Conservation (phyloP, 2,329 filamentous ascomycete species). For the Aspergillus tamarii region DNA sequence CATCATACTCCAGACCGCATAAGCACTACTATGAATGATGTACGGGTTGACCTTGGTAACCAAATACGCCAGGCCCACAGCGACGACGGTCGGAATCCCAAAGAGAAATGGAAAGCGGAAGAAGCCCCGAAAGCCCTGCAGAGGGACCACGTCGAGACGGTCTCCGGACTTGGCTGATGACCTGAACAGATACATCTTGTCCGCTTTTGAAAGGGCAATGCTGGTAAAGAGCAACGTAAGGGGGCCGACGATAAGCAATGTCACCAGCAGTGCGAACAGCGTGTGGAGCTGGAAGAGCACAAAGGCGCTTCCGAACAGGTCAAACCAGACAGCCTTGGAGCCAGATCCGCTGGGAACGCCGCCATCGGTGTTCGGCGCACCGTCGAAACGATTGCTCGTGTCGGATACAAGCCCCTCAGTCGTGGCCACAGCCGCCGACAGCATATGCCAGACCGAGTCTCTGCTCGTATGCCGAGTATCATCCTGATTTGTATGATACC, state of each 20-base stretch:
- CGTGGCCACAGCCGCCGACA: slow-evolving; percentile 78
- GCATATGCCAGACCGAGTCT: slow-evolving; percentile 87
- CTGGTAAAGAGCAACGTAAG: slow-evolving; percentile 71
- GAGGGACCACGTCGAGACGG: slow-evolving; percentile 61
- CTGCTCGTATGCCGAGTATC: slow-evolving; percentile 72
- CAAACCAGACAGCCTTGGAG: slow-evolving; percentile 85
- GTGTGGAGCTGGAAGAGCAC: slow-evolving; percentile 78
- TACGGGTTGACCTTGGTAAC: slow-evolving; percentile 83
- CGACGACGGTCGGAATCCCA: slow-evolving; percentile 66
- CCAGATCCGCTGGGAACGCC: slow-evolving; percentile 69
- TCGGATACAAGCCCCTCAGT: slow-evolving; percentile 71
- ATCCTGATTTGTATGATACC: slow-evolving; percentile 92
- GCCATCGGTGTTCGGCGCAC: slow-evolving; percentile 58
- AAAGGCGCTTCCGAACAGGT: slow-evolving; percentile 80
- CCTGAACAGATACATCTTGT: slow-evolving; percentile 89
- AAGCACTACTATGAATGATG: slow-evolving; percentile 87
- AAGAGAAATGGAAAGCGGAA: slow-evolving; percentile 82
- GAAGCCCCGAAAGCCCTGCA: slow-evolving; percentile 80
- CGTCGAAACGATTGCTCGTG: slow-evolving; percentile 67
- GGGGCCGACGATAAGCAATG: slow-evolving; percentile 78
- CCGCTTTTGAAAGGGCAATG: slow-evolving; percentile 67
- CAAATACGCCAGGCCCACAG: slow-evolving; percentile 73
- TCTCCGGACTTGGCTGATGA: slow-evolving; percentile 65
- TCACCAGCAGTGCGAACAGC: slow-evolving; percentile 85
- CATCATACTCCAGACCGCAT: slow-evolving; percentile 87